phyloP scores from a whole-genome alignment of 352 stramenopile genomes.

The Phytopythium kandeliae region DNA sequence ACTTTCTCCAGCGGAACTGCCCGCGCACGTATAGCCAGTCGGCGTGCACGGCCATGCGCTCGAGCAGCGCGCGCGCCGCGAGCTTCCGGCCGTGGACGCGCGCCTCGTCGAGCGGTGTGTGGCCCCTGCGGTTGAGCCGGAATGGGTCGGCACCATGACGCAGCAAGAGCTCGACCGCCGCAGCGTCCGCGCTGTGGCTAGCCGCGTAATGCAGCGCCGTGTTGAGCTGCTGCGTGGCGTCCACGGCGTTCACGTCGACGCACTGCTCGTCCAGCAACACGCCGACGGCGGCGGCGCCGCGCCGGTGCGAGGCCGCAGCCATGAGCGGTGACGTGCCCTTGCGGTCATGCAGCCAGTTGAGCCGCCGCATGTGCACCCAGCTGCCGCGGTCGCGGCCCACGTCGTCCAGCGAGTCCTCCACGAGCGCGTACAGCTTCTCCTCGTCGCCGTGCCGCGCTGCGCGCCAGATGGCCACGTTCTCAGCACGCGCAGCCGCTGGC shows the following conservation, averaged over 20 bases:
- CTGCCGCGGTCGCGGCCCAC: slow-evolving; percentile 4
- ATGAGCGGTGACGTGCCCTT: slow-evolving; percentile 50
- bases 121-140: slow-evolving; percentile 32
- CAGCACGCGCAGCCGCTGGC: slow-evolving; percentile 1
- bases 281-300: slow-evolving; percentile 29
- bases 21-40: slow-evolving; percentile 27
- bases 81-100: slow-evolving; percentile 20
- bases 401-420: slow-evolving; percentile 12
- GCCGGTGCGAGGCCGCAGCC: slow-evolving; percentile 30
- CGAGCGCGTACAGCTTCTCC: slow-evolving; percentile 14
- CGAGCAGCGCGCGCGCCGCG: slow-evolving; percentile 20
- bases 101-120: slow-evolving; percentile 42
- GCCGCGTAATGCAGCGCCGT: slow-evolving; percentile 53
- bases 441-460: slow-evolving; percentile 3
- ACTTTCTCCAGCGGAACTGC: slow-evolving; percentile 32
- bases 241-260: slow-evolving; percentile 26
- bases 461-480: slow-evolving; percentile 6
- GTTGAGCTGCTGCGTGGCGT: slow-evolving; percentile 21
- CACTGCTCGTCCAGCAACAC: slow-evolving; percentile 30
- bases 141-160: slow-evolving; percentile 26
- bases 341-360: slow-evolving; percentile 8
- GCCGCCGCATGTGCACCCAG: slow-evolving; percentile 5
- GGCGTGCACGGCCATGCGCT: slow-evolving; percentile 27
- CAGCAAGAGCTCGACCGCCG: slow-evolving; percentile 33
- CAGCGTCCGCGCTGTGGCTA: slow-evolving; percentile 18